phyloP scores from a whole-genome alignment of 805 yeast genomes.

The Saccharomycopsis microspora region DNA sequence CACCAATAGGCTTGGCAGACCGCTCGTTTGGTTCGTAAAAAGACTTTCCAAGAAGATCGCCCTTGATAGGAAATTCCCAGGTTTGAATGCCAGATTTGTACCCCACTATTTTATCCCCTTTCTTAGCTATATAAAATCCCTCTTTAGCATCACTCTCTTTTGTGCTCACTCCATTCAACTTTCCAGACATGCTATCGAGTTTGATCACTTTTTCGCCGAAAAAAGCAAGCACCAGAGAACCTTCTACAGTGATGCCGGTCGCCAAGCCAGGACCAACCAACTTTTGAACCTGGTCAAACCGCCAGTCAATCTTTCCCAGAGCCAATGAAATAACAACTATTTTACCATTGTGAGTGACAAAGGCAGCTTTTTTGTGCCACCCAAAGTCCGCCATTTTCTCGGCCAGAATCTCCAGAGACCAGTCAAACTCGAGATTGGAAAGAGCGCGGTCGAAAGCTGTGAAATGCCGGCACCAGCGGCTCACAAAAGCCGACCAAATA shows the following conservation, averaged over 20 bases:
- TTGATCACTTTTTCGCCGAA: no score
- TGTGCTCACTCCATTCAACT: neutral
- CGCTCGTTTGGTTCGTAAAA: conserved; percentile 20
- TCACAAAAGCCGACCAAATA: conserved; percentile 20
- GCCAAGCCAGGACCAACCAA: neutral
- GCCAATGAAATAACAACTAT: conserved; percentile 33
- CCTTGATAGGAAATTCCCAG: conserved; percentile 1
- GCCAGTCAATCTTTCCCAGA: conserved; percentile 32
- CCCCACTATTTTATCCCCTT: neutral
- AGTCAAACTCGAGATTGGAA: neutral
- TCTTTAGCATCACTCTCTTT: neutral
- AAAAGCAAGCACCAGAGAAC: no score
- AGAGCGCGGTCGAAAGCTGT: conserved; percentile 8
- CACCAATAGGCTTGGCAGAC: conserved; percentile 52
- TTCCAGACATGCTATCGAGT: neutral
- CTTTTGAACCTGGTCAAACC: conserved; percentile 14
- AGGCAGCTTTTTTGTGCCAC: conserved; percentile 30
- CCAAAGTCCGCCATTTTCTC: conserved; percentile 30
- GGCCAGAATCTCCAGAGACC: neutral
- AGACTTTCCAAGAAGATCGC: neutral
- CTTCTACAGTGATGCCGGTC: no score
- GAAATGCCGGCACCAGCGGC: conserved; percentile 20
- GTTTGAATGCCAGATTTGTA: neutral
- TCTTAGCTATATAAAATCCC: conserved; percentile 1
- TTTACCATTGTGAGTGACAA: conserved; percentile 29